Evolutionary conservation across 306 rosid genomes (phyloP).

Genomic region (Vicia villosa): DNA sequence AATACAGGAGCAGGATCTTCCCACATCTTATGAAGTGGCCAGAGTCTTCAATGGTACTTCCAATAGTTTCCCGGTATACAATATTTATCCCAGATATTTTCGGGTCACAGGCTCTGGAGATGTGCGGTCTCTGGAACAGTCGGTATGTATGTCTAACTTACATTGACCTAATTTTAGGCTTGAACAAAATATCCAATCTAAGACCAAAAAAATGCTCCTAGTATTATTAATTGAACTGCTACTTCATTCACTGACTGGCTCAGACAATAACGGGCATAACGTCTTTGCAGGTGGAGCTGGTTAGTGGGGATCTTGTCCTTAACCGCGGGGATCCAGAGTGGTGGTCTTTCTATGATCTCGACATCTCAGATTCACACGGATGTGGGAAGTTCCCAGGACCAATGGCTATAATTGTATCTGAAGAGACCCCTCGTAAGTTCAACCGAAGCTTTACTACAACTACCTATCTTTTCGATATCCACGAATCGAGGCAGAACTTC

Average conservation of each 20-base stretch:
- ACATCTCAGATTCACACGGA: conserved; percentile 52
- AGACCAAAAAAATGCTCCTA: background rate
- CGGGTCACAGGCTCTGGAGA: conserved; percentile 94
- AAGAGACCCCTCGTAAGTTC: conserved; percentile 90
- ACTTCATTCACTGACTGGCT: conserved; percentile 27
- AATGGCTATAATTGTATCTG: conserved; percentile 75
- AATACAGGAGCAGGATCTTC: conserved; percentile 56
- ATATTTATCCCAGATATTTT: conserved; percentile 68
- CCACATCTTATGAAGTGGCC: conserved; percentile 62
- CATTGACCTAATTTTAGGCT: conserved; percentile 12
- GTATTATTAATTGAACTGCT: conserved; percentile 23
- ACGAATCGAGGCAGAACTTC: conserved; percentile 6
- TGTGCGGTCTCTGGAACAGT: conserved; percentile 61
- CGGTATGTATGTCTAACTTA: conserved; percentile 37
- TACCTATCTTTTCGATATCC: background rate
- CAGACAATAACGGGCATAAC: conserved; percentile 11
- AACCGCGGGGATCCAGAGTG: conserved; percentile 60
- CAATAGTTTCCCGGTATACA: conserved; percentile 62
- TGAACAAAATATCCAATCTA: conserved; percentile 7
- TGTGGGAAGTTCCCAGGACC: conserved; percentile 83
- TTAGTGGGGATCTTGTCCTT: conserved; percentile 70
- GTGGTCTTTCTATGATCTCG: conserved; percentile 82
- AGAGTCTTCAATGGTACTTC: conserved; percentile 73
- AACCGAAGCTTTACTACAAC: conserved; percentile 18
- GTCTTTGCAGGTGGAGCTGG: conserved; percentile 58